A percentile compares a stretch with the other conserved stretches of the same genome.
Conservation (phyloP, 192 early-diverging fungal genomes). For the Ambispora gerdemannii region DNA sequence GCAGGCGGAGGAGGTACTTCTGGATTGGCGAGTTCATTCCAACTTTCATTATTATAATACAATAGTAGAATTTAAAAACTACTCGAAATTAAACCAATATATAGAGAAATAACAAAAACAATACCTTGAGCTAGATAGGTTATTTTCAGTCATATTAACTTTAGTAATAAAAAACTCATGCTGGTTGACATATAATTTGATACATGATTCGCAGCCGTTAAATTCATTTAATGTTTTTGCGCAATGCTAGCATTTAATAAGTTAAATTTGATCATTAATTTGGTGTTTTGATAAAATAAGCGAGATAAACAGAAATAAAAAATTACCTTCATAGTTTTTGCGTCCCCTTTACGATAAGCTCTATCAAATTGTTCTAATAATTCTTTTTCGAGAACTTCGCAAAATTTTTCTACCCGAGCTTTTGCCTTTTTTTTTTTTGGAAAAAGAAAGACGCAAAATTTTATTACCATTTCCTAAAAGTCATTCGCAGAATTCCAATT, state of each 20-base stretch:
- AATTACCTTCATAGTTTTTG: slow-evolving; percentile 70
- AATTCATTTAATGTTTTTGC: slow-evolving; percentile 88
- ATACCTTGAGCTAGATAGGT: slow-evolving; percentile 29
- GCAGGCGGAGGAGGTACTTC: slow-evolving; percentile 56
- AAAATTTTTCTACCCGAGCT: slow-evolving; percentile 85
- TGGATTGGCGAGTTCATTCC: slow-evolving; percentile 51
- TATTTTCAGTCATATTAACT: slow-evolving; percentile 62
- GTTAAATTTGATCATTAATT: neutral
- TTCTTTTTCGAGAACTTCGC: slow-evolving; percentile 87
- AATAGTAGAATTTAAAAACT: neutral
- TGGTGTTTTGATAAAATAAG: neutral
- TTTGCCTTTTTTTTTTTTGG: slow-evolving; percentile 58
- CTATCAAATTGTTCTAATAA: slow-evolving; percentile 85
- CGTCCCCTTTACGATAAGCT: slow-evolving; percentile 76
- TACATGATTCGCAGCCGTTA: slow-evolving; percentile 92
- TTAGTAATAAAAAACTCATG: slow-evolving; percentile 93
- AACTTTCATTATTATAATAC: slow-evolving; percentile 31
- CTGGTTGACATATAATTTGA: slow-evolving; percentile 95
- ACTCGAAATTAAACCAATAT: neutral
- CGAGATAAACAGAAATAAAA: neutral
- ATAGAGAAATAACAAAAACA: neutral
- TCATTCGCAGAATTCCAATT: too few relatives aligned
- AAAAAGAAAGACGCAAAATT: slow-evolving; percentile 41
- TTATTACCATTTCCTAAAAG: too few relatives aligned
- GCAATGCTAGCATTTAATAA: slow-evolving; percentile 57